These are phyloP conservation scores for Tetrahymena thermophila DNA, from an alignment of 73 alveolate genomes.

Conservation along the genomic window DNA sequence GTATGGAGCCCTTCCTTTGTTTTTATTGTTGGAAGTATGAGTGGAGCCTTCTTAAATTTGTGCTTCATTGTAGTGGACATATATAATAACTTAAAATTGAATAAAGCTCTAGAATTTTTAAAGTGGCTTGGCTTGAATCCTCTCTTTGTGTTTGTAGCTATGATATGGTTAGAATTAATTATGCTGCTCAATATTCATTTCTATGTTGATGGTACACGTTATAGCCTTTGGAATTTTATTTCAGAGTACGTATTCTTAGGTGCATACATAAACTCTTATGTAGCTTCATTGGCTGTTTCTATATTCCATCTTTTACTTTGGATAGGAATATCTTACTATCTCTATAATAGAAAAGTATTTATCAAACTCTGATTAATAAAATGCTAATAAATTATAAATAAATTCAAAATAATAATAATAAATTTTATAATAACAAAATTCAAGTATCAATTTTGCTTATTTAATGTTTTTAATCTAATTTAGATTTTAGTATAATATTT, in stretches of 20 bases:
- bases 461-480: too few species aligned
- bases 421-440: not conserved
- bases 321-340: not conserved
- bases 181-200: not conserved
- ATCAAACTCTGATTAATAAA: not conserved
- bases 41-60: not conserved
- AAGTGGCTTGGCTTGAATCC: constrained; percentile 17
- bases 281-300: not conserved
- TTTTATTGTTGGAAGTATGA: not conserved
- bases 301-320: not conserved
- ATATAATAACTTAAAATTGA: not conserved
- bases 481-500: too few species aligned
- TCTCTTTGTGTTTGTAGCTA: constrained; percentile 19
- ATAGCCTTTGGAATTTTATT: constrained; percentile 5
- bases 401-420: too few species aligned
- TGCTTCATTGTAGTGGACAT: not conserved
- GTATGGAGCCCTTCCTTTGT: constrained; percentile 3
- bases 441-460: too few species aligned
- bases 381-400: not conserved
- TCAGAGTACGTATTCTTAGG: not conserved
- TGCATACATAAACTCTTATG: not conserved
- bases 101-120: not conserved
- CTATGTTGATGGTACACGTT: not conserved
- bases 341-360: not conserved
- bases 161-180: not conserved